A percentile compares a stretch with the other conserved stretches of the same genome.
These are phyloP conservation scores for Podaxis pistillaris DNA, from an alignment of 768 basidiomycete genomes.

Conservation along the genomic window DNA sequence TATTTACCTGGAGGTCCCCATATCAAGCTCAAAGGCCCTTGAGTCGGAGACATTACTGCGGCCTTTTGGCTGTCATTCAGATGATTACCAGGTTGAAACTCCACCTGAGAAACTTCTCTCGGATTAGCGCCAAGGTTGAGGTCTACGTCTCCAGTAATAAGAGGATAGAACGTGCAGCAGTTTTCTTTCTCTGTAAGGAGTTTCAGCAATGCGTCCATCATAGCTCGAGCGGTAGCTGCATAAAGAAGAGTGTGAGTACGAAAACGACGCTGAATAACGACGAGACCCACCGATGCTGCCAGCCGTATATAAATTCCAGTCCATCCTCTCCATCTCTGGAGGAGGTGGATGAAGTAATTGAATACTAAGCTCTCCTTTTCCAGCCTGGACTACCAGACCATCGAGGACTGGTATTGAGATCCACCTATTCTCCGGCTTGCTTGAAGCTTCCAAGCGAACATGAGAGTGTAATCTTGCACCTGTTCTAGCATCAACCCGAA, in stretches of 20 bases:
- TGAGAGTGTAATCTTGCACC: conserved; percentile 62
- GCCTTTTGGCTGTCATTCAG: conserved; percentile 56
- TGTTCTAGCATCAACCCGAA: conserved; percentile 52
- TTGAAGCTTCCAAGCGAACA: conserved; percentile 59
- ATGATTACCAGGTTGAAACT: conserved; percentile 15
- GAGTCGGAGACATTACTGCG: conserved; percentile 40
- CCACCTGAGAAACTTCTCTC: not conserved
- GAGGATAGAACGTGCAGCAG: conserved; percentile 49
- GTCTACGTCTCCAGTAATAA: conserved; percentile 38
- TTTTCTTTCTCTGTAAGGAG: conserved; percentile 40
- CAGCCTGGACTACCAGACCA: conserved; percentile 54
- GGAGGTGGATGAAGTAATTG: conserved; percentile 56
- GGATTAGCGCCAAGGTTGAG: conserved; percentile 3
- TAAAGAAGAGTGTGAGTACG: not conserved
- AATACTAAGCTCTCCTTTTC: conserved; percentile 53
- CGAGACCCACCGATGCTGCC: conserved; percentile 52
- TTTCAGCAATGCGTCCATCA: conserved; percentile 59
- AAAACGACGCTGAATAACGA: not conserved
- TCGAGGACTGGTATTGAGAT: conserved; percentile 48
- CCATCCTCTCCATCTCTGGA: conserved; percentile 56
- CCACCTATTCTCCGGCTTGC: conserved; percentile 50
- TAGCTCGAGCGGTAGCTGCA: conserved; percentile 59
- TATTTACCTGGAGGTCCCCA: conserved; percentile 67
- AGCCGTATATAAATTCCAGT: conserved; percentile 65
- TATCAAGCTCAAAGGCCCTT: conserved; percentile 48